Evolutionary conservation across 139 green algal species (phyloP).

Genomic region (Tetraselmis striata): DNA sequence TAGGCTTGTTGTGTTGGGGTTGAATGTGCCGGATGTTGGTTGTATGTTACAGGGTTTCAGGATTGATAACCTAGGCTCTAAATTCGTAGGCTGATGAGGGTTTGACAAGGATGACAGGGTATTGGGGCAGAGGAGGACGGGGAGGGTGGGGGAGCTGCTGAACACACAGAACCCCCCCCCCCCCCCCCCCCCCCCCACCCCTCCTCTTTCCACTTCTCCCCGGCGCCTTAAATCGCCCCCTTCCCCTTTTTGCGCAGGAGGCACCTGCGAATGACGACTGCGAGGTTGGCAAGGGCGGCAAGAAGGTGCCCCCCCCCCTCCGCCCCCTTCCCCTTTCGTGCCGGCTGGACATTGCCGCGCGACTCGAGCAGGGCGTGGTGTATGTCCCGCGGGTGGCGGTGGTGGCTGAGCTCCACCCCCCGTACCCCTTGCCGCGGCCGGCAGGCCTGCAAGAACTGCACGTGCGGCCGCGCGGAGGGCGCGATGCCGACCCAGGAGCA

Average conservation of each 20-base stretch:
- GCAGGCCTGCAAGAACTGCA: conserved; percentile 97
- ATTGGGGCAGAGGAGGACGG: neutral
- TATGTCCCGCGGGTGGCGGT: too few relatives aligned
- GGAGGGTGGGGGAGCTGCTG: too few relatives aligned
- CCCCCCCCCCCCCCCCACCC: too few relatives aligned
- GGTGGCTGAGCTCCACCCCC: too few relatives aligned
- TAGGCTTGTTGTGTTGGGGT: neutral
- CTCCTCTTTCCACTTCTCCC: too few relatives aligned
- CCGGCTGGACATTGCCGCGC: too few relatives aligned
- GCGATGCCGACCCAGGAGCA: conserved; percentile 77
- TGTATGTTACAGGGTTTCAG: too few relatives aligned
- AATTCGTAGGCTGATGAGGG: neutral
- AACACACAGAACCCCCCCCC: too few relatives aligned
- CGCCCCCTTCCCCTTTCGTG: too few relatives aligned
- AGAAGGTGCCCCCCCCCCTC: too few relatives aligned
- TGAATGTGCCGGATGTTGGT: conserved; percentile 6
- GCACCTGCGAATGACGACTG: conserved; percentile 42
- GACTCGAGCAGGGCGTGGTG: too few relatives aligned
- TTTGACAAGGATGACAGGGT: neutral
- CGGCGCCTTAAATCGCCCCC: neutral
- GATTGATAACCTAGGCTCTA: neutral
- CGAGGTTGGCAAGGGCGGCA: conserved; percentile 29
- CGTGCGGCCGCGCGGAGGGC: conserved; percentile 81
- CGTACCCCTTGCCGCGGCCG: conserved; percentile 24
- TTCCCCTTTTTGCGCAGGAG: conserved; percentile 5